Conservation (phyloP, 179 eudicot species). For the Actinidia chinensis region DNA sequence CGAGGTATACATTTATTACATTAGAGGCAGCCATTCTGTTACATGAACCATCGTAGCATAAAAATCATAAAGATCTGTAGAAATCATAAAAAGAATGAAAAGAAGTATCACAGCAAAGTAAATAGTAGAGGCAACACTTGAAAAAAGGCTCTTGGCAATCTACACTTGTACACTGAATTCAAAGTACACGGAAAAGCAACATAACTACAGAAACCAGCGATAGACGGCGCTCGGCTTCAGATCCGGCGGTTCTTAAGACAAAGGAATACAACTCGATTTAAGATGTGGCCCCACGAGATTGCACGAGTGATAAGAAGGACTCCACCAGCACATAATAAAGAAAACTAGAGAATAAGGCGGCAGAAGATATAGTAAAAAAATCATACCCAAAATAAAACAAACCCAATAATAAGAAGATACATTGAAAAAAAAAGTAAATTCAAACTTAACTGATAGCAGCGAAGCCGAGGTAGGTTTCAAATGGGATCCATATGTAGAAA, state of each 20-base stretch:
- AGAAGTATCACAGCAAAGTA: not conserved
- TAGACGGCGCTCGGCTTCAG: constrained; percentile 73
- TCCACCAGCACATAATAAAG: constrained; percentile 87
- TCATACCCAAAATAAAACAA: not conserved
- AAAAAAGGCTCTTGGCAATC: no score
- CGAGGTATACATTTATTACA: constrained; percentile 95
- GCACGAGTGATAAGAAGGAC: constrained; percentile 81
- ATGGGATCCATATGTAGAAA: constrained; percentile 88
- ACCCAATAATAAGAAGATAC: not conserved
- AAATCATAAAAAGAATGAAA: constrained; percentile 16
- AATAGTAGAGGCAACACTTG: not conserved
- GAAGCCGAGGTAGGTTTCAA: constrained; percentile 89
- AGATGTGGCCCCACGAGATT: constrained; percentile 81
- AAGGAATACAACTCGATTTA: constrained; percentile 90
- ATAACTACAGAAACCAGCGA: constrained; percentile 90
- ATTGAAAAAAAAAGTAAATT: not conserved
- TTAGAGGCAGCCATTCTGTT: constrained; percentile 89
- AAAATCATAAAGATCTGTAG: constrained; percentile 76
- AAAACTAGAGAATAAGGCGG: constrained; percentile 53
- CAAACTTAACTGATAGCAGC: constrained; percentile 80
- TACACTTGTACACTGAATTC: no score
- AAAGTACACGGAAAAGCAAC: no score
- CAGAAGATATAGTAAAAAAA: constrained; percentile 10
- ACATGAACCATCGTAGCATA: constrained; percentile 94
- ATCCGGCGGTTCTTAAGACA: no score